Conservation (phyloP, 306 rosid species). For the Ammopiptanthus mongolicus region DNA sequence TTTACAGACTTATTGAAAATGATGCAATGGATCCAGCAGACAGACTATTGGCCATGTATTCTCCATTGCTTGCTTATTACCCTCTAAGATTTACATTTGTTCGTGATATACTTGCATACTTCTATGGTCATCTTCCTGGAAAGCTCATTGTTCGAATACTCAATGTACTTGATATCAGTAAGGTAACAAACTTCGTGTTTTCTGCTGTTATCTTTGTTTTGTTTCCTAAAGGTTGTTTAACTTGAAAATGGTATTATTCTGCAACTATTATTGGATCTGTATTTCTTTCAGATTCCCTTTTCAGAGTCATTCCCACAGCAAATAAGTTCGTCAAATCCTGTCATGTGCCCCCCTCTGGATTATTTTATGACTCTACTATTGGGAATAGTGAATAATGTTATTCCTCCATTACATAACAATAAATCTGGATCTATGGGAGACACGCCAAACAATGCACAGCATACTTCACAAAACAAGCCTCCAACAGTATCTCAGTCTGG, state of each 20-base stretch:
- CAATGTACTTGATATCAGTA: conserved; percentile 68
- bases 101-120: conserved; percentile 96
- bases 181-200: conserved; percentile 49
- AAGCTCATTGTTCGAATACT: conserved; percentile 81
- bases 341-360: conserved; percentile 87
- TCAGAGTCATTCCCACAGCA: conserved; percentile 87
- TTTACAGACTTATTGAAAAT: conserved; percentile 91
- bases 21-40: conserved; percentile 87
- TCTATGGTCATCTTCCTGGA: conserved; percentile 85
- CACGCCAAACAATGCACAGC: conserved; percentile 43
- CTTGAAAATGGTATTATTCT: neutral
- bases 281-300: conserved; percentile 77
- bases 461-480: conserved; percentile 65
- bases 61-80: conserved; percentile 64
- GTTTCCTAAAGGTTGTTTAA: conserved; percentile 9
- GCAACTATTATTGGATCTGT: conserved; percentile 14
- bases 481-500: conserved; percentile 68
- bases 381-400: conserved; percentile 95
- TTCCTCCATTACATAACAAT: conserved; percentile 81
- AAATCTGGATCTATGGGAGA: conserved; percentile 68
- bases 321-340: conserved; percentile 66
- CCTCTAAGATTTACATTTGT: conserved; percentile 93
- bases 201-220: conserved; percentile 5
- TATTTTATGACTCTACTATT: conserved; percentile 82
- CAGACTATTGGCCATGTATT: conserved; percentile 59